phyloP scores from a whole-genome alignment of 208 protist species.

The Crithidia thermophila region DNA sequence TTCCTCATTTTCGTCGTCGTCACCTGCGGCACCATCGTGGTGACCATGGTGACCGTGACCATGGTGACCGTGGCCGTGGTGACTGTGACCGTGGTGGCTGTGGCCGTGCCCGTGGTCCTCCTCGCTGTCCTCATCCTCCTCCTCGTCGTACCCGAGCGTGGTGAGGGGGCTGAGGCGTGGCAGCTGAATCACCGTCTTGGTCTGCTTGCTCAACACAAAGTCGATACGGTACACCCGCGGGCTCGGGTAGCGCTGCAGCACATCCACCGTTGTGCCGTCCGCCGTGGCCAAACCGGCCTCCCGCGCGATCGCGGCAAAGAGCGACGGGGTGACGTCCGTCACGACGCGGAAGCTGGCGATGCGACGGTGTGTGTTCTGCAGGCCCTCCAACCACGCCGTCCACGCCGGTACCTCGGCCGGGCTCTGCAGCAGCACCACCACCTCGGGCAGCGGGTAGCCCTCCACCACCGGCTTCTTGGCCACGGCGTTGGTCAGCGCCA shows the following conservation, averaged over 20 bases:
- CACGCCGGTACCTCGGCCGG: slow-evolving; percentile 29
- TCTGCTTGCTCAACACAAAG: slow-evolving; percentile 76
- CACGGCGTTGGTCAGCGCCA: slow-evolving; percentile 19
- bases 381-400: slow-evolving; percentile 30
- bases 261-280: slow-evolving; percentile 58
- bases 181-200: slow-evolving; percentile 75
- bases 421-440: slow-evolving; percentile 56
- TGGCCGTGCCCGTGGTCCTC: slow-evolving; percentile 28
- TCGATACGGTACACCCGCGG: slow-evolving; percentile 79
- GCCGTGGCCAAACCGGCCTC: slow-evolving; percentile 30
- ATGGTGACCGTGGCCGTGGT: slow-evolving; percentile 16
- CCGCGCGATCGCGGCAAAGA: slow-evolving; percentile 54
- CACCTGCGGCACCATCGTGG: too few species aligned
- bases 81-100: too few species aligned
- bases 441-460: slow-evolving; percentile 44
- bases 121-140: slow-evolving; percentile 19
- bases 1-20: slow-evolving; percentile 9
- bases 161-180: slow-evolving; percentile 59
- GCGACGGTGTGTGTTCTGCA: slow-evolving; percentile 23
- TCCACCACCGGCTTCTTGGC: slow-evolving; percentile 15
- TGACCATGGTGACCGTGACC: slow-evolving; percentile 15
- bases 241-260: slow-evolving; percentile 38
- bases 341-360: slow-evolving; percentile 30
- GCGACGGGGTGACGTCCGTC: slow-evolving; percentile 42
- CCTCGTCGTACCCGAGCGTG: slow-evolving; percentile 57